phyloP scores from a whole-genome alignment of 1,284 basidiomycete species.

The Ustilago esculenta region DNA sequence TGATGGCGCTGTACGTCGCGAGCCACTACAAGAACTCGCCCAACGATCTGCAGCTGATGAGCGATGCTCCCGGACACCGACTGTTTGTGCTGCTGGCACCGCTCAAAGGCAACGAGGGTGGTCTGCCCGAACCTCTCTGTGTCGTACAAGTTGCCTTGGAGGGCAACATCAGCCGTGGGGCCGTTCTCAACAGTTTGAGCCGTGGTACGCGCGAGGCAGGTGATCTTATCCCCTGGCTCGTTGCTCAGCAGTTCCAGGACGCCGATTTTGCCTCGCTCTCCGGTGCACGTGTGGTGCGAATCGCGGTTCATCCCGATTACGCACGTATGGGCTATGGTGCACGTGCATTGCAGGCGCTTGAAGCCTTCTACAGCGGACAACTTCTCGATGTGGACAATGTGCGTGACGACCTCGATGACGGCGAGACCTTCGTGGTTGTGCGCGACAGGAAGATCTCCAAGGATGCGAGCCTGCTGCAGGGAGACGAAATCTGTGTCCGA shows the following conservation, averaged over 20 bases:
- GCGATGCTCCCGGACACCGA: slow-evolving; percentile 95
- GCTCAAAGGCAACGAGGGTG: slow-evolving; percentile 33
- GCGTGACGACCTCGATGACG: slow-evolving; percentile 45
- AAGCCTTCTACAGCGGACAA: slow-evolving; percentile 87
- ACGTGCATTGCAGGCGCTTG: slow-evolving; percentile 86
- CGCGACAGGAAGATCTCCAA: slow-evolving; percentile 68
- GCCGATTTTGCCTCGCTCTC: slow-evolving; percentile 87
- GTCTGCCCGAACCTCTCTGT: slow-evolving; percentile 76
- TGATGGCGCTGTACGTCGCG: slow-evolving; percentile 98
- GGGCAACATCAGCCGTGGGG: slow-evolving; percentile 87
- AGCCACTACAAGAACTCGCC: slow-evolving; percentile 99
- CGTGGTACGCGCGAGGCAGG: slow-evolving; percentile 85
- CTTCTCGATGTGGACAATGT: slow-evolving; percentile 77
- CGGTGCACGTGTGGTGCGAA: slow-evolving; percentile 89
- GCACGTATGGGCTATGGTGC: slow-evolving; percentile 93
- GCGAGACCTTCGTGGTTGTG: slow-evolving; percentile 64
- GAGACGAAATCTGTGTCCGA: slow-evolving; percentile 73
- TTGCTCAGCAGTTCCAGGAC: slow-evolving; percentile 97
- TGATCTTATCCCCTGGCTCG: slow-evolving; percentile 97
- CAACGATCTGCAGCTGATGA: slow-evolving; percentile 95
- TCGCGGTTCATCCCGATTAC: slow-evolving; percentile 98
- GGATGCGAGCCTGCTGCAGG: slow-evolving; percentile 34
- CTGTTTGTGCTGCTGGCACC: slow-evolving; percentile 93
- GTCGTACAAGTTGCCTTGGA: slow-evolving; percentile 91
- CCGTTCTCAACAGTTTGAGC: slow-evolving; percentile 84